These are phyloP conservation scores for Claviceps capensis DNA, from an alignment of 2,329 filamentous ascomycete species.

Conservation along the genomic window DNA sequence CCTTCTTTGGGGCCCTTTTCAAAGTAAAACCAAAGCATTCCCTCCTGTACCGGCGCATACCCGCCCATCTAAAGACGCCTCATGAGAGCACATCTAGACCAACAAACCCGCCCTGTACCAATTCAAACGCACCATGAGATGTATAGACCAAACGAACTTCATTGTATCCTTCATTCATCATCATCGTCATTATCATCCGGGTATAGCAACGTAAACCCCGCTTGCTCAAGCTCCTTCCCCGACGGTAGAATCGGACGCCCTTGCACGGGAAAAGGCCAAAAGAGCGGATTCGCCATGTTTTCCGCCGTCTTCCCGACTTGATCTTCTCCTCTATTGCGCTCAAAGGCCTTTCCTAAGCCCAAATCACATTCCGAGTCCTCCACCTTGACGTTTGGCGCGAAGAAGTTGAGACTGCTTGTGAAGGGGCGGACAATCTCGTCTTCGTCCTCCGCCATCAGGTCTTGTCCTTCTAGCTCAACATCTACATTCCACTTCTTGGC, in stretches of 20 bases:
- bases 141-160: neutral
- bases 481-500: slow-evolving; percentile 46
- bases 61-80: neutral
- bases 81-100: neutral
- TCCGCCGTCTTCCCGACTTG: slow-evolving; percentile 18
- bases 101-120: neutral
- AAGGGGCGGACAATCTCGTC: slow-evolving; percentile 31
- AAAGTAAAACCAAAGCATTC: too few species aligned
- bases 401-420: slow-evolving; percentile 43
- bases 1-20: too few species aligned
- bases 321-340: slow-evolving; percentile 4
- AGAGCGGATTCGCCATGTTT: slow-evolving; percentile 37
- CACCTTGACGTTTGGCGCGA: slow-evolving; percentile 34
- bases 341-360: slow-evolving; percentile 17
- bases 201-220: slow-evolving; percentile 33
- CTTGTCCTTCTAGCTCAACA: slow-evolving; percentile 26
- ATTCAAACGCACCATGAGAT: neutral
- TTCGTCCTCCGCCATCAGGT: slow-evolving; percentile 21
- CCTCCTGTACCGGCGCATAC: neutral
- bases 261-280: slow-evolving; percentile 49
- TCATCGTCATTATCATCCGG: neutral
- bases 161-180: neutral
- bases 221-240: slow-evolving; percentile 32
- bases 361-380: slow-evolving; percentile 35
- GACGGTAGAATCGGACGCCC: slow-evolving; percentile 39